Base-by-base conservation (phyloP, 2,329 filamentous ascomycete species). In the Ophiostoma novo-ulmi region DNA sequence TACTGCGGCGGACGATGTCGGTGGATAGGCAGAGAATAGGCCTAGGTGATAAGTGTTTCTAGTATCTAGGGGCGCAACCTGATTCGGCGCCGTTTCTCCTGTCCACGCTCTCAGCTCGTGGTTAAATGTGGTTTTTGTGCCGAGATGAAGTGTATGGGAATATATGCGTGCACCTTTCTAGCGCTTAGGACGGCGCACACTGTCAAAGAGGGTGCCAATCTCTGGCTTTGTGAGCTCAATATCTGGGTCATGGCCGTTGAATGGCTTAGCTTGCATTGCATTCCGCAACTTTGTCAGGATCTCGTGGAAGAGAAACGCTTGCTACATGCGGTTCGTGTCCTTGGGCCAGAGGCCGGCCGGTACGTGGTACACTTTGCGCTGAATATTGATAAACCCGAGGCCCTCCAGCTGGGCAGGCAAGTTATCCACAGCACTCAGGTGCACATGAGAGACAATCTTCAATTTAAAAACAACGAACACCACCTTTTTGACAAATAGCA, bases 121-220 rank as follows among this genome's bases (percentile, higher is more conserved):
- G 67, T 3, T 17, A 14, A 6, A 13, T 35, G n/a, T 41, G 78
- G 78, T 74, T 83, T 85, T 72, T 84, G 82, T 2, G 80, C 83
- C 73, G 79, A 82, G 67, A 80, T 78, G 70, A 83, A 79, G 52
- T 79, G 78, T 31, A 79, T 79, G 61, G 81, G 80, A 55, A 84
- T 73, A 55, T 83, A 83, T 5, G 81, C 79, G 74, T 84, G 82
- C 1, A 80, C 71, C 5, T 61, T 52, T 38, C 72, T 75, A 67
- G 81, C 77, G 22, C 77, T 73, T n/a, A 82, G 74, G 5, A 78
- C 80, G 0, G 68, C 71, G 78, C 26, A 78, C 78, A 1, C 74
- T 74, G 4, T 71, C 75, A 7, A 79, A 75, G 68, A 82, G 75
- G 2, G 77, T 75, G 31, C 77, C 75, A 20, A 80, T 76, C 70